Base-by-base conservation (phyloP, 805 yeast species). In the Yarrowia sp. region DNA sequence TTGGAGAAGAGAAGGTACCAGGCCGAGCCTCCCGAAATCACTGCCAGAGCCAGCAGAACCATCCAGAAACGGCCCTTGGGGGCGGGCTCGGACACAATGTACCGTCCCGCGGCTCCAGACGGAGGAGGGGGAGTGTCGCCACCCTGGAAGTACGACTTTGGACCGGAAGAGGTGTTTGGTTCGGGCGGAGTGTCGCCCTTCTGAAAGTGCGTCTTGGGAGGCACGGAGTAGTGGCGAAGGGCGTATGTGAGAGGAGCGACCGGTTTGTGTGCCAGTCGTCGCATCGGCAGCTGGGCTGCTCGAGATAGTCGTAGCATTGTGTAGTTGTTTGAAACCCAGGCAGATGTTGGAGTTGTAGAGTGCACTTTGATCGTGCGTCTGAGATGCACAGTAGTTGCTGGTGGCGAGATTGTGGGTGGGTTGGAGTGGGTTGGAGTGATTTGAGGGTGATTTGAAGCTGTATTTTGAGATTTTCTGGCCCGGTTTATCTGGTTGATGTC, bases 1-100 rank as follows among this genome's bases (percentile, higher is more conserved):
- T 59, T 66, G 62, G 0, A n/a, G 76, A 55, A 16, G 18, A 58
- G 4, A 31, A 31, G 18, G n/a, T 6, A 29, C 38, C 47, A 55
- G 14, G 47, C 47, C 2, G 61, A 18, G 14, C 27, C 9, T 7
- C 60, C 60, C 2, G 47, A 27, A n/a, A 38, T 10, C 12, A n/a
- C 5, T 2, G 38, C 61, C 25, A 55, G 38, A 9, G 38, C 8
- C 8, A 55, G 25, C 21, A 39, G 3, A 18, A 31, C 24, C 5
- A 22, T 24, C 13, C 22, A 6, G 18, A 51, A 33, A 4, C 32
- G 9, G 27, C 16, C 24, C 19, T 21, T 49, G 9, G 56, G 21
- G 7, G 22, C 25, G 12, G 44, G 61, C 10, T 55, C 47, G n/a
- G 47, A 8, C n/a, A 39, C 47, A 0, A 38, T 6, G 12, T n/a